These are phyloP conservation scores for Gynochthodes officinalis DNA, from an alignment of 257 asterid genomes.

Conservation along the genomic window DNA sequence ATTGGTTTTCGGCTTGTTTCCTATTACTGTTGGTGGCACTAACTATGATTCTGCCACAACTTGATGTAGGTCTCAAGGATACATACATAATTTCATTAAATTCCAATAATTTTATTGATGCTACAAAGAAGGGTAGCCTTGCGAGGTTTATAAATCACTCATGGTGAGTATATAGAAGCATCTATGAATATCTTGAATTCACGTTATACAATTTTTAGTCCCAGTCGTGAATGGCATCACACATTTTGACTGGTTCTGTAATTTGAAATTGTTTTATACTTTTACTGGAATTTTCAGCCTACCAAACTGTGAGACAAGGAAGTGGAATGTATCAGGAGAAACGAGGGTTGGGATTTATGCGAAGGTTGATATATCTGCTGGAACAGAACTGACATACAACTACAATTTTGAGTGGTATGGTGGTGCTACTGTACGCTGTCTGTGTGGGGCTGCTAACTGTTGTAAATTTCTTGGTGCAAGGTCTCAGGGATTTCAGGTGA, in stretches of 20 bases:
- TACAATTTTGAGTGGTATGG: constrained; percentile 97
- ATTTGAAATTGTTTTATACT: background rate
- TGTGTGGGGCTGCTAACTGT: constrained; percentile 89
- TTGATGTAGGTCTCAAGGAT: constrained; percentile 65
- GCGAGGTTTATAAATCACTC: constrained; percentile 95
- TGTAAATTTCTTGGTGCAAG: constrained; percentile 91
- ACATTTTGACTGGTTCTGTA: background rate
- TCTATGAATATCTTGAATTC: background rate
- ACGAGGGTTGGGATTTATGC: constrained; percentile 92
- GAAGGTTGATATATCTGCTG: constrained; percentile 54
- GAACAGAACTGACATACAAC: constrained; percentile 75
- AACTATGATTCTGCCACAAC: constrained; percentile 18
- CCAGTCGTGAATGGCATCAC: background rate
- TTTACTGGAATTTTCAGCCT: constrained; percentile 46
- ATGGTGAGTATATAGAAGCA: constrained; percentile 47
- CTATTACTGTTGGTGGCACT: constrained; percentile 13
- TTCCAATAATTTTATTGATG: constrained; percentile 72
- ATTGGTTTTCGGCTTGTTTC: constrained; percentile 17
- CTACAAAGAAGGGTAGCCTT: constrained; percentile 80
- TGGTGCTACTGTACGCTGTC: constrained; percentile 86
- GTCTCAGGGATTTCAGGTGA: constrained; percentile 95
- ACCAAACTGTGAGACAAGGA: constrained; percentile 96
- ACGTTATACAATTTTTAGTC: constrained; percentile 8
- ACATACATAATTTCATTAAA: constrained; percentile 76
- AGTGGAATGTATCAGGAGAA: constrained; percentile 91